Conservation (phyloP, 139 green algal genomes). For the Closterium sp. region DNA sequence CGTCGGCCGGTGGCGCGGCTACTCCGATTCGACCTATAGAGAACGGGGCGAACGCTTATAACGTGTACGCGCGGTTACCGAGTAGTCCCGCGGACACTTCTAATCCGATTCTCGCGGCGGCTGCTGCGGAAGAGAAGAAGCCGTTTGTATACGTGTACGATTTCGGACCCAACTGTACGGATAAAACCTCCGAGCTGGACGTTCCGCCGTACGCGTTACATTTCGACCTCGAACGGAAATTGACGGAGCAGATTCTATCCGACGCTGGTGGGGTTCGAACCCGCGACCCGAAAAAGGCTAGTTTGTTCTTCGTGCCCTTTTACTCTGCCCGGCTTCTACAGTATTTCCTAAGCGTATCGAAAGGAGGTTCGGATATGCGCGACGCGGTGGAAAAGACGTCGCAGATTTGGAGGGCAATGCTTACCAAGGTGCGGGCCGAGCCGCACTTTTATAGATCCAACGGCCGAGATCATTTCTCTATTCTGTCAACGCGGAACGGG, state of each 20-base stretch:
- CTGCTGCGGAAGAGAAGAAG: neutral
- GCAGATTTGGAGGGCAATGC: neutral
- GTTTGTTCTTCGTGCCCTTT: constrained; percentile 50
- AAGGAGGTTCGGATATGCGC: neutral
- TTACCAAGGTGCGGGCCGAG: neutral
- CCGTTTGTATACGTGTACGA: constrained; percentile 37
- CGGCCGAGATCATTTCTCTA: constrained; percentile 44
- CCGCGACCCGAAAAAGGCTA: constrained; percentile 34
- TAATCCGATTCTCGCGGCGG: neutral
- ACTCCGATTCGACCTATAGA: neutral
- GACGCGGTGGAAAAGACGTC: neutral
- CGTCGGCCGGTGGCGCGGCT: neutral
- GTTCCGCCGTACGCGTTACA: neutral
- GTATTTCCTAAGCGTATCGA: neutral
- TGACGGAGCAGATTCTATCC: constrained; percentile 31
- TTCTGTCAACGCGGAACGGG: constrained; percentile 21
- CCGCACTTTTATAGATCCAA: constrained; percentile 24
- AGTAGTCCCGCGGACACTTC: neutral
- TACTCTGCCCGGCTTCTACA: constrained; percentile 32
- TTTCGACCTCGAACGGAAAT: constrained; percentile 41
- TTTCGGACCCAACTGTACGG: neutral
- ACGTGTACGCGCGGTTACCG: neutral
- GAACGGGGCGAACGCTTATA: neutral
- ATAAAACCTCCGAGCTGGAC: neutral
- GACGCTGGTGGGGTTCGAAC: constrained; percentile 22